Percentiles rank a stretch among this genome's conserved stretches.
These are phyloP conservation scores for Scheffersomyces insectosa DNA, from an alignment of 1,139 yeast species.

Conservation along the genomic window DNA sequence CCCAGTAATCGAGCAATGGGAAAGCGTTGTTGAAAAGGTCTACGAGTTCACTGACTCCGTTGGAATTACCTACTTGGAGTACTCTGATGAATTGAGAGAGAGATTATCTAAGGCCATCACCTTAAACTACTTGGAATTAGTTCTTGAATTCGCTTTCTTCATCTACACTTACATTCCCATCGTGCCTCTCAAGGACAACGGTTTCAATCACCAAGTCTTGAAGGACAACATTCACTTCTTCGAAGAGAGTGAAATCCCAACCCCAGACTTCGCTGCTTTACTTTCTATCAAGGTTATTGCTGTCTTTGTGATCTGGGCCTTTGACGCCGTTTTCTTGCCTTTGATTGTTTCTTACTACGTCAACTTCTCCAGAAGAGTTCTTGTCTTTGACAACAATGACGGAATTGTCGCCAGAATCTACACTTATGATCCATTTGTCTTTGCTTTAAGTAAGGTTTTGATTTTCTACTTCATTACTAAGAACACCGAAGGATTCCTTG, in stretches of 20 bases:
- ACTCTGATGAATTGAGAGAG: conserved; percentile 50
- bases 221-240: conserved; percentile 36
- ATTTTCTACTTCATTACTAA: conserved; percentile 43
- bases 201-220: conserved; percentile 39
- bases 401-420: conserved; percentile 41
- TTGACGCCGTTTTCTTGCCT: conserved; percentile 45
- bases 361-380: conserved; percentile 52
- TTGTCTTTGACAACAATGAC: conserved; percentile 17
- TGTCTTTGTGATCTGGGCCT: conserved; percentile 43
- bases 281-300: conserved; percentile 28
- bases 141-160: conserved; percentile 39
- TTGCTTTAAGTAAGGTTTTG: conserved; percentile 52
- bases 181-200: conserved; percentile 40
- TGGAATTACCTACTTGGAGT: conserved; percentile 42
- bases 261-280: conserved; percentile 41
- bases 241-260: conserved; percentile 21
- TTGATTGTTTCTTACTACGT: conserved; percentile 48
- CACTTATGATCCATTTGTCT: conserved; percentile 58
- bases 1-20: conserved; percentile 37
- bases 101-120: conserved; percentile 49
- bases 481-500: conserved; percentile 15
- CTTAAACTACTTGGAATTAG: conserved; percentile 43
- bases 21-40: conserved; percentile 26
- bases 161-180: conserved; percentile 36
- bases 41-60: conserved; percentile 39